Evolutionary conservation across 306 rosid species (phyloP), one percentile per base, ranked within the genome.

Genomic region (Ceratonia siliqua): DNA sequence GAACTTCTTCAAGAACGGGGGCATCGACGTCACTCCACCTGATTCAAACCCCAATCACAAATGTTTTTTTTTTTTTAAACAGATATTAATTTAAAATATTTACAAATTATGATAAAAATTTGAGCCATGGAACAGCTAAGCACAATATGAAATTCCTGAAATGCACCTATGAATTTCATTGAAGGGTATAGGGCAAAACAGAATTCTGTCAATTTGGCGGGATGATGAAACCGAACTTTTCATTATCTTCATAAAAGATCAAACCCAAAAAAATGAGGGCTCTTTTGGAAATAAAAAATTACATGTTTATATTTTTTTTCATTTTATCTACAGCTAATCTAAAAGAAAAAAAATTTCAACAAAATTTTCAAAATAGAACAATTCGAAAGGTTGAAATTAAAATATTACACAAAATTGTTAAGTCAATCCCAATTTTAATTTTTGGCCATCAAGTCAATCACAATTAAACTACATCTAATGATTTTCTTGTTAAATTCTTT

Each of bases 11-110:
- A 91, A 73, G 63, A 91, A 91, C 0, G 59, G n/a, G 1, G 69
- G 62, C 97, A 91, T 91, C 0, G 92, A 70, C 10, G 87, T 86
- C 59, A 91, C 89, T 0, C 94, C 97, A 24, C 97, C 97, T 91
- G 39, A 52, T 82, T 18, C 49, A 45, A 33, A 2, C 27, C 22
- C 21, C 22, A 62, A 54, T 1, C 28, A 55, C 36, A 24, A 13
- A n/a, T n/a, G n/a, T n/a, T n/a, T n/a, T n/a, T n/a, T n/a, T 30
- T 4, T 30, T 30, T 30, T 4, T 30, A 30, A 55, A 25, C 3
- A 25, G 4, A 2, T 46, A 36, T 2, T 52, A 21, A 6, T 18
- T 61, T n/a, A 6, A 27, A 58, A 17, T 59, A 59, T 28, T 33
- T 1, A 25, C 4, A 33, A 13, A 6, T 0, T 17, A 49, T 43